Conservation (phyloP, 2,329 filamentous ascomycete species). For the Cephalotrichum gorgonifer region DNA sequence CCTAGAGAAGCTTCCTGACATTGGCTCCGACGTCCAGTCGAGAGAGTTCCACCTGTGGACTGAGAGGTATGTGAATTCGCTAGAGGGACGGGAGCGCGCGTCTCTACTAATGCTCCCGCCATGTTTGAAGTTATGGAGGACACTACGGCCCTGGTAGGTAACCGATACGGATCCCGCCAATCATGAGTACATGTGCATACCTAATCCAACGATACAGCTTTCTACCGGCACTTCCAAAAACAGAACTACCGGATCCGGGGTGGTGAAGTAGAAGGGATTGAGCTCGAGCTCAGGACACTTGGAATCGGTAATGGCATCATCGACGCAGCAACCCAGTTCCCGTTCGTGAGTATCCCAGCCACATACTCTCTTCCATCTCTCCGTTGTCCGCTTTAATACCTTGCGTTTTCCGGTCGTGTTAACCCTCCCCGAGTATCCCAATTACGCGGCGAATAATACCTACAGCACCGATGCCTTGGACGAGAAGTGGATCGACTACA, state of each 20-base stretch:
- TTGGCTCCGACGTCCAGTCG: neutral
- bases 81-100: neutral
- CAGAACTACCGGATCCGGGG: conserved; percentile 51
- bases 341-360: conserved; percentile 1
- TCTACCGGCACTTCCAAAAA: conserved; percentile 1
- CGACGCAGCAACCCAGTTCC: conserved; percentile 2
- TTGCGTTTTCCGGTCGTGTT: neutral
- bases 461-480: conserved; percentile 16
- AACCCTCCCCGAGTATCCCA: conserved; percentile 11
- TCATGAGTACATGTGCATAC: neutral
- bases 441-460: conserved; percentile 39
- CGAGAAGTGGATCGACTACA: conserved; percentile 7
- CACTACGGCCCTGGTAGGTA: conserved; percentile 3
- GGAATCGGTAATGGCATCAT: conserved; percentile 3
- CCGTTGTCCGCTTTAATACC: neutral
- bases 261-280: conserved; percentile 43
- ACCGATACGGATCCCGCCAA: too few species aligned
- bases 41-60: conserved; percentile 4
- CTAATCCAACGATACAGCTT: neutral
- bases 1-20: neutral
- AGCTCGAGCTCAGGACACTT: conserved; percentile 32
- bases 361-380: neutral
- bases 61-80: neutral
- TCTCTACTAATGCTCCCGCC: neutral
- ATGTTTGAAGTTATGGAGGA: conserved; percentile 4